Evolutionary conservation across 176 grass and related monocot genomes (phyloP).

Genomic region (Alopecurus myosuroides): DNA sequence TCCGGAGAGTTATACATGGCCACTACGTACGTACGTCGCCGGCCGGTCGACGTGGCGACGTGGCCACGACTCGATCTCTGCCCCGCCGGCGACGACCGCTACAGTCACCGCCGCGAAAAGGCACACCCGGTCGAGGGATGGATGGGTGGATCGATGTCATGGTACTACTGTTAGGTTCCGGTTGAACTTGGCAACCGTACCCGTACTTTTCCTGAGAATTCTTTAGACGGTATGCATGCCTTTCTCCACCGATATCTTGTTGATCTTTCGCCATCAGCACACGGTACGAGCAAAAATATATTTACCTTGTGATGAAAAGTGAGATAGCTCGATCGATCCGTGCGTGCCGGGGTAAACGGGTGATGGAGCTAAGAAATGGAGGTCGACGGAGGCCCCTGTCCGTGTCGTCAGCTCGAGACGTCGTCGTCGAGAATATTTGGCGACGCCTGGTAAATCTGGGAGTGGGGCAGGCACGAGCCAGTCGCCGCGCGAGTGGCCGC

Average conservation of each 20-base stretch:
- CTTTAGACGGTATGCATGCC: not conserved
- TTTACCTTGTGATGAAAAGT: not conserved
- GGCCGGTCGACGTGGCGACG: not conserved
- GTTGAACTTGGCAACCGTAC: slow-evolving; percentile 4
- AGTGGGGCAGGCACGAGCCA: not conserved
- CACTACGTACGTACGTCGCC: not conserved
- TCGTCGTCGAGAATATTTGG: slow-evolving; percentile 48
- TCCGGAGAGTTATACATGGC: slow-evolving; percentile 8
- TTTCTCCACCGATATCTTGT: not conserved
- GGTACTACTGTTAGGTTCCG: not conserved
- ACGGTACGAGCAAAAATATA: not conserved
- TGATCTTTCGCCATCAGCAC: not conserved
- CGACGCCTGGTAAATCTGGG: slow-evolving; percentile 29
- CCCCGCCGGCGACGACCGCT: not conserved
- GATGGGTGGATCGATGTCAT: too few relatives aligned
- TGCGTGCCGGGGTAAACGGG: not conserved
- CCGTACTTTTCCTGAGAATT: not conserved
- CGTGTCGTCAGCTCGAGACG: not conserved
- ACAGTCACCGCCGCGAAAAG: not conserved
- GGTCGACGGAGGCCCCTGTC: not conserved
- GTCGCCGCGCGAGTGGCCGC: not conserved
- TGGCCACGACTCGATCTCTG: too few relatives aligned
- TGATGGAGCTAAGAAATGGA: not conserved
- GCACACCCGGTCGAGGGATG: too few relatives aligned
- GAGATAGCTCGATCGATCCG: not conserved